Percentiles rank a stretch among this genome's conserved stretches.
These are phyloP conservation scores for Pyrenochaeta sp. DNA, from an alignment of 2,329 filamentous ascomycete species.

Conservation along the genomic window DNA sequence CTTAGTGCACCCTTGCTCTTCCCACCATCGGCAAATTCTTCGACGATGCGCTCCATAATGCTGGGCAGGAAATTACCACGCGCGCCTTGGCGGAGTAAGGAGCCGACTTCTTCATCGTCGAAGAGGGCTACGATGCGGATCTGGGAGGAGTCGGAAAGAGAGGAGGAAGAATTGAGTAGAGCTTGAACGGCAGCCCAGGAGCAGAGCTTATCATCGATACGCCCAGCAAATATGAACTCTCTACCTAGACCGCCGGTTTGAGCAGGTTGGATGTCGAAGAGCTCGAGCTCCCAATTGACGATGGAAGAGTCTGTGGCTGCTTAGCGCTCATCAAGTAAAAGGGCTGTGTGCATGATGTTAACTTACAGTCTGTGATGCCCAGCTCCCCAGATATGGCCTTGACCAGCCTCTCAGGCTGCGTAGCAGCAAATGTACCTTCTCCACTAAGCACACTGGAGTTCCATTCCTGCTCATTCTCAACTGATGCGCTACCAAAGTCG, in stretches of 20 bases:
- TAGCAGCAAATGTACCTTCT: conserved; percentile 76
- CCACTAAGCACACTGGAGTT: conserved; percentile 63
- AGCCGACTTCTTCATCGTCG: conserved; percentile 96
- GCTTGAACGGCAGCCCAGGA: conserved; percentile 90
- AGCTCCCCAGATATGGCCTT: conserved; percentile 81
- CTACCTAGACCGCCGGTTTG: conserved; percentile 84
- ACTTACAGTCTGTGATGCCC: conserved; percentile 69
- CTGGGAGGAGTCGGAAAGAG: conserved; percentile 66
- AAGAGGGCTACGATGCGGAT: conserved; percentile 95
- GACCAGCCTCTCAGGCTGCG: conserved; percentile 86
- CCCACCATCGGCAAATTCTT: conserved; percentile 63
- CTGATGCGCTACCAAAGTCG: conserved; percentile 53
- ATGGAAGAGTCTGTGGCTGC: conserved; percentile 68
- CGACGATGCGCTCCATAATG: conserved; percentile 81
- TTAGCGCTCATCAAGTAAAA: conserved; percentile 11
- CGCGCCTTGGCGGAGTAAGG: conserved; percentile 87
- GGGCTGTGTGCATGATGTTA: neutral
- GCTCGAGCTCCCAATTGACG: conserved; percentile 95
- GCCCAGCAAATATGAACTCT: conserved; percentile 93
- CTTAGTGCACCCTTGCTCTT: conserved; percentile 67
- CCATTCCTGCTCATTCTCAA: conserved; percentile 48
- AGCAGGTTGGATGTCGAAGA: conserved; percentile 89
- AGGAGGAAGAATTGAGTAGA: conserved; percentile 70
- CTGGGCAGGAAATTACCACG: conserved; percentile 85
- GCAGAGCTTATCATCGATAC: conserved; percentile 98